phyloP scores from a whole-genome alignment of 495 filamentous ascomycete genomes.

The Bryoglossum gracile region DNA sequence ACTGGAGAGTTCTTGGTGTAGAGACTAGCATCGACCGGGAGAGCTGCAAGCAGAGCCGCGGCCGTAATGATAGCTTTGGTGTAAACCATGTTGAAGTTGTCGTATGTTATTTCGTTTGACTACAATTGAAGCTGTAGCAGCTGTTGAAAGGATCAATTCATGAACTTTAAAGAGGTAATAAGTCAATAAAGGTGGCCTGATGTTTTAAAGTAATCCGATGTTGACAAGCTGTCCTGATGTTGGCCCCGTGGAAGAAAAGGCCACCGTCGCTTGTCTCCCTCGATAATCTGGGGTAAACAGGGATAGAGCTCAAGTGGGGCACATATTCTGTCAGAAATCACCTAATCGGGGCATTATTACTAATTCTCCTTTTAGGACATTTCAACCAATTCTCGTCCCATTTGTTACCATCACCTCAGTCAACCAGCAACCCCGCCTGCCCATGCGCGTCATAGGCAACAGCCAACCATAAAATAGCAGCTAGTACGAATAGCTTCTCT shows the following conservation, averaged over 20 bases:
- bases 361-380: neutral
- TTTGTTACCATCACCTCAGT: too few species aligned
- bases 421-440: neutral
- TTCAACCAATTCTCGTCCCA: too few species aligned
- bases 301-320: neutral
- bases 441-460: slow-evolving; percentile 16
- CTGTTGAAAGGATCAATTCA: slow-evolving; percentile 9
- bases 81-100: slow-evolving; percentile 19
- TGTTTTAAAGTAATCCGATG: neutral
- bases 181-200: neutral
- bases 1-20: slow-evolving; percentile 88
- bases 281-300: slow-evolving; percentile 22
- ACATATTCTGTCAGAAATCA: neutral
- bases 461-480: neutral
- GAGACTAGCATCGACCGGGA: slow-evolving; percentile 59
- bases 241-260: slow-evolving; percentile 20
- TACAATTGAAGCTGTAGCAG: slow-evolving; percentile 24
- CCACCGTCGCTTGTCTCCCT: slow-evolving; percentile 9
- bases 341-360: slow-evolving; percentile 4
- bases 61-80: slow-evolving; percentile 28
- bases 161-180: neutral
- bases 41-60: slow-evolving; percentile 49
- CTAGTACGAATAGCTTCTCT: neutral
- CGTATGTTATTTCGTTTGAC: neutral
- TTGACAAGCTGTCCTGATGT: slow-evolving; percentile 22